Percentiles rank a stretch among this genome's conserved stretches.
These are phyloP conservation scores for Acanthamoeba healyi DNA, from an alignment of 208 protist genomes.

Conservation along the genomic window DNA sequence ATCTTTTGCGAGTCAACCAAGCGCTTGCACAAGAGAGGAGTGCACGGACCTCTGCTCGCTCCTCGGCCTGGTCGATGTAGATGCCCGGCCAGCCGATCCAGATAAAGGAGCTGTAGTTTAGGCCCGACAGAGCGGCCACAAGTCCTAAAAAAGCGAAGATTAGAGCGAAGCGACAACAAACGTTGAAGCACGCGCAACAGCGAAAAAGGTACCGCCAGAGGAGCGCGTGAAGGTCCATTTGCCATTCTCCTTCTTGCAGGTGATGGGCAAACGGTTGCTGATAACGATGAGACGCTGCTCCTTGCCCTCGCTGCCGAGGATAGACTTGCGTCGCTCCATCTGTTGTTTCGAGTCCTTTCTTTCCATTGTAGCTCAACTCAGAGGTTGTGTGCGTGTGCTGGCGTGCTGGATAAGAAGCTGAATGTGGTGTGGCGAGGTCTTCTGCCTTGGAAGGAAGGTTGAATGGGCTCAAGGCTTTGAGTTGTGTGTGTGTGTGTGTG, in stretches of 20 bases:
- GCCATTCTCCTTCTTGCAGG: constrained; percentile 74
- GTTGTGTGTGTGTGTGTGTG: no score
- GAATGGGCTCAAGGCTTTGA: no score
- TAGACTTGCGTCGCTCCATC: constrained; percentile 63
- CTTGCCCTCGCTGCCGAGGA: constrained; percentile 56
- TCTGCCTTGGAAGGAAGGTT: no score
- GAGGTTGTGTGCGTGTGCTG: not conserved
- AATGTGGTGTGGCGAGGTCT: no score
- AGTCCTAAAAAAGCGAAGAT: constrained; percentile 46
- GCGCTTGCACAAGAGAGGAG: no score
- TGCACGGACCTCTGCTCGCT: constrained; percentile 40
- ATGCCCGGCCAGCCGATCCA: constrained; percentile 83
- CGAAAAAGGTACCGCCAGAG: constrained; percentile 60
- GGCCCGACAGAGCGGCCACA: constrained; percentile 78
- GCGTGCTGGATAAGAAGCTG: not conserved
- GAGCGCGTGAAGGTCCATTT: constrained; percentile 81
- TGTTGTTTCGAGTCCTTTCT: not conserved
- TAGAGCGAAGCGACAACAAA: not conserved
- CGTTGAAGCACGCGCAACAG: not conserved
- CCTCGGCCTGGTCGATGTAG: constrained; percentile 77
- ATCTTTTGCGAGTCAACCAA: no score
- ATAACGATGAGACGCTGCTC: constrained; percentile 81
- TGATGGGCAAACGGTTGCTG: constrained; percentile 83
- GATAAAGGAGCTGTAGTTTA: constrained; percentile 77
- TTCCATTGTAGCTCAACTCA: not conserved